Conservation (phyloP, 257 asterid genomes). For the Mitragyna speciosa region DNA sequence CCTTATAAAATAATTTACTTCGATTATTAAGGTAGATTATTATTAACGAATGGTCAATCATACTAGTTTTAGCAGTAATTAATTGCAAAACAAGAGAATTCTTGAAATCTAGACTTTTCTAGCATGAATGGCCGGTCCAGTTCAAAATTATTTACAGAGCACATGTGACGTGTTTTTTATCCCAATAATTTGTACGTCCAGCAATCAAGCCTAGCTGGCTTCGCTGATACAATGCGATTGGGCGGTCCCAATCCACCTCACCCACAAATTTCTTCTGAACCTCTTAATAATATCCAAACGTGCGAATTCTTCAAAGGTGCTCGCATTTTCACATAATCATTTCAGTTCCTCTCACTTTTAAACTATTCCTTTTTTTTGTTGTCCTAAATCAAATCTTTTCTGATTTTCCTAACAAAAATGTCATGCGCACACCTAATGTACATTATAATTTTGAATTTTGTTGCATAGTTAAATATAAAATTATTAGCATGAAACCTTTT, state of each 20-base stretch:
- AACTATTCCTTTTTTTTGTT: background rate
- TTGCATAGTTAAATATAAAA: too few relatives aligned
- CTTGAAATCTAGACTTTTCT: background rate
- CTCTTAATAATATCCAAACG: background rate
- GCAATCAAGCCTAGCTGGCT: constrained; percentile 20
- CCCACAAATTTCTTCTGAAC: constrained; percentile 10
- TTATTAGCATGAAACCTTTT: too few relatives aligned
- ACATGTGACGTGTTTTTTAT: constrained; percentile 20
- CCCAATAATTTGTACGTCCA: too few relatives aligned
- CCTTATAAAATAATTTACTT: too few relatives aligned
- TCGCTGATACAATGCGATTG: background rate
- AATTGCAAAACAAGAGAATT: too few relatives aligned
- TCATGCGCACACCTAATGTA: too few relatives aligned
- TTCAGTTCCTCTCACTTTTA: background rate
- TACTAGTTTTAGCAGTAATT: too few relatives aligned
- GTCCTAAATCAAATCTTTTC: background rate
- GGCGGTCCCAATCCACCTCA: constrained; percentile 15
- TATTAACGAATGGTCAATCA: background rate
- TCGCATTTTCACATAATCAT: background rate
- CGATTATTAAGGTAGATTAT: too few relatives aligned
- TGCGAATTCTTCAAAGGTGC: background rate
- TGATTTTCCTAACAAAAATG: too few relatives aligned
- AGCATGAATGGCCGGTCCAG: background rate
- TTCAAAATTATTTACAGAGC: background rate
- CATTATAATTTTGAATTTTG: too few relatives aligned